phyloP scores from a whole-genome alignment of 768 basidiomycete species.

The Termitomyces titanicus region DNA sequence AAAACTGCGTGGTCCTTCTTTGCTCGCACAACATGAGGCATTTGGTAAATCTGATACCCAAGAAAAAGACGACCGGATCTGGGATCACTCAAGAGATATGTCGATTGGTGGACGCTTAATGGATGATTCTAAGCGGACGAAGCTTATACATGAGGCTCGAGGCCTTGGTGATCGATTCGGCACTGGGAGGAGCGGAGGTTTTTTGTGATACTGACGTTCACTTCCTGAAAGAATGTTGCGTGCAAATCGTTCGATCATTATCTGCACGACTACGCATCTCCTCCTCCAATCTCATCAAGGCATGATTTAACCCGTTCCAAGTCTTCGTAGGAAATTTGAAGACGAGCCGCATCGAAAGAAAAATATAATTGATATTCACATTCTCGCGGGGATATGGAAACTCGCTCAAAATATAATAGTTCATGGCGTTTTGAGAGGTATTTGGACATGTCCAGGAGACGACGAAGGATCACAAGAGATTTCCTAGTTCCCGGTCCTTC shows the following conservation, averaged over 20 bases:
- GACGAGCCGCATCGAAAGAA: not conserved
- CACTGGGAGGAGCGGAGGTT: slow-evolving; percentile 63
- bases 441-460: no score
- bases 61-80: slow-evolving; percentile 61
- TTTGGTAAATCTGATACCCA: slow-evolving; percentile 36
- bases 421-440: no score
- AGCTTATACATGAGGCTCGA: slow-evolving; percentile 77
- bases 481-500: no score
- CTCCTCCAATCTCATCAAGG: no score
- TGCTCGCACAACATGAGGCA: slow-evolving; percentile 51
- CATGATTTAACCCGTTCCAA: not conserved
- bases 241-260: not conserved
- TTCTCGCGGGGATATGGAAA: no score
- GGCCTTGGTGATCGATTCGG: slow-evolving; percentile 85
- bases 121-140: slow-evolving; percentile 80
- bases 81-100: slow-evolving; percentile 95
- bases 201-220: slow-evolving; percentile 33
- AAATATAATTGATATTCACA: no score
- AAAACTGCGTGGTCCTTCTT: slow-evolving; percentile 47
- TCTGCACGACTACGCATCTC: no score
- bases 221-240: not conserved
- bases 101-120: slow-evolving; percentile 79
- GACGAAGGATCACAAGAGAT: no score
- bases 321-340: not conserved
- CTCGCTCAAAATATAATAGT: no score